Percentiles rank a stretch among this genome's conserved stretches.
These are phyloP conservation scores for Hypoxylon rickii DNA, from an alignment of 495 filamentous ascomycete genomes.

Conservation along the genomic window DNA sequence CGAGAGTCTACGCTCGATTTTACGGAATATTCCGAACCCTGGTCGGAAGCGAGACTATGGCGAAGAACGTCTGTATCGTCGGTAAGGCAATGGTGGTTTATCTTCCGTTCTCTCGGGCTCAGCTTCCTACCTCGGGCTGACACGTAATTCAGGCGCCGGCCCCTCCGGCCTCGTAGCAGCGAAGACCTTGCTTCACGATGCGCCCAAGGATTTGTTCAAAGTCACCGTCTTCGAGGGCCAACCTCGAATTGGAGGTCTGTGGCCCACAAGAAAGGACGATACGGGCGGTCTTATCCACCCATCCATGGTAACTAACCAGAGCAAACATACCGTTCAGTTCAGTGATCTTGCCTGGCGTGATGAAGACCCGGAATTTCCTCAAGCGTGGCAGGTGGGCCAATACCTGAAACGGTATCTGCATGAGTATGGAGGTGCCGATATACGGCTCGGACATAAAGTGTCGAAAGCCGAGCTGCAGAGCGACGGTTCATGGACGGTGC, in stretches of 20 bases:
- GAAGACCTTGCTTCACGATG: constrained; percentile 72
- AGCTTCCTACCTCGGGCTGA: neutral
- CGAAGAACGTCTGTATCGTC: constrained; percentile 24
- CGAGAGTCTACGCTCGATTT: constrained; percentile 8
- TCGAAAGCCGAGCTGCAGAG: constrained; percentile 46
- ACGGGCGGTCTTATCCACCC: constrained; percentile 59
- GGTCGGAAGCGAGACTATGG: constrained; percentile 17
- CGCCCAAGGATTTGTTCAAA: constrained; percentile 59
- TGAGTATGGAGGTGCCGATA: constrained; percentile 53
- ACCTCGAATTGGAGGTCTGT: constrained; percentile 73
- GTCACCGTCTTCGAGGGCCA: constrained; percentile 74
- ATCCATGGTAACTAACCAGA: constrained; percentile 78
- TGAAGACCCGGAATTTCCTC: constrained; percentile 65
- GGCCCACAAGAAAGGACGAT: constrained; percentile 59
- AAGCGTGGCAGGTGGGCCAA: constrained; percentile 72
- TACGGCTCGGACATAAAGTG: constrained; percentile 61
- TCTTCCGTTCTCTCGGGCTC: neutral
- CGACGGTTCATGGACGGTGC: constrained; percentile 58
- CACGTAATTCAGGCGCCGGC: constrained; percentile 64
- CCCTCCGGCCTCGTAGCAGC: constrained; percentile 82
- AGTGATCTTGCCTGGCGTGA: constrained; percentile 74
- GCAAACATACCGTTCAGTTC: constrained; percentile 76
- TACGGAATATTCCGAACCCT: constrained; percentile 10
- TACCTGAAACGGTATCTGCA: constrained; percentile 70
- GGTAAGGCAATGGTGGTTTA: constrained; percentile 16